Evolutionary conservation across 805 yeast species (phyloP).

Genomic region (Blastobotrys americana): DNA sequence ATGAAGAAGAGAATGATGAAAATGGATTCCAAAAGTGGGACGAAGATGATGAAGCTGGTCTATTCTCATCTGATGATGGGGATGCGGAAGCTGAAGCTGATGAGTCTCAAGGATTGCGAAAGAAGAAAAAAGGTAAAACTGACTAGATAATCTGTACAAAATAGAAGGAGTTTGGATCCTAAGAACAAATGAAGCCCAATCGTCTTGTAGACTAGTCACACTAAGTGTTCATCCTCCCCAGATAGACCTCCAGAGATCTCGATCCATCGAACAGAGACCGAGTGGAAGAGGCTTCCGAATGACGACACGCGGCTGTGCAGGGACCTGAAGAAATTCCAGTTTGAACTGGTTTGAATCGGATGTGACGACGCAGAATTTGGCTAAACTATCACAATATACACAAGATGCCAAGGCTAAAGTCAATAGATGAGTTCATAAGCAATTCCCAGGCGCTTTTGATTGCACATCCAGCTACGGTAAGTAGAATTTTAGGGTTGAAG

Average conservation of each 20-base stretch:
- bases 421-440: slow-evolving; percentile 38
- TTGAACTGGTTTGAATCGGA: no score
- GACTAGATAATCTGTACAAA: neutral
- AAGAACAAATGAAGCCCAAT: neutral
- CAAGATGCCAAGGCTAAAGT: slow-evolving; percentile 16
- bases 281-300: no score
- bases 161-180: neutral
- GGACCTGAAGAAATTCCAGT: no score
- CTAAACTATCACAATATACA: no score
- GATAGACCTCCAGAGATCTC: no score
- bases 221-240: no score
- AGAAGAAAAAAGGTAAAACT: neutral
- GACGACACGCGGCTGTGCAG: no score
- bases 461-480: slow-evolving; percentile 37
- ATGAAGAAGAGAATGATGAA: slow-evolving; percentile 20
- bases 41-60: neutral
- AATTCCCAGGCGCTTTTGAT: slow-evolving; percentile 37
- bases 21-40: slow-evolving; percentile 5
- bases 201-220: no score
- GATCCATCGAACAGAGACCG: no score
- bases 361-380: no score
- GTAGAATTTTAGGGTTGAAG: slow-evolving; percentile 9
- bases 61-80: neutral
- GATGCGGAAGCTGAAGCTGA: neutral
- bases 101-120: neutral